Evolutionary conservation across 2,329 filamentous ascomycete species (phyloP), one percentile per base, ranked within the genome.

Genomic region (Paraconiothyrium brasiliense): DNA sequence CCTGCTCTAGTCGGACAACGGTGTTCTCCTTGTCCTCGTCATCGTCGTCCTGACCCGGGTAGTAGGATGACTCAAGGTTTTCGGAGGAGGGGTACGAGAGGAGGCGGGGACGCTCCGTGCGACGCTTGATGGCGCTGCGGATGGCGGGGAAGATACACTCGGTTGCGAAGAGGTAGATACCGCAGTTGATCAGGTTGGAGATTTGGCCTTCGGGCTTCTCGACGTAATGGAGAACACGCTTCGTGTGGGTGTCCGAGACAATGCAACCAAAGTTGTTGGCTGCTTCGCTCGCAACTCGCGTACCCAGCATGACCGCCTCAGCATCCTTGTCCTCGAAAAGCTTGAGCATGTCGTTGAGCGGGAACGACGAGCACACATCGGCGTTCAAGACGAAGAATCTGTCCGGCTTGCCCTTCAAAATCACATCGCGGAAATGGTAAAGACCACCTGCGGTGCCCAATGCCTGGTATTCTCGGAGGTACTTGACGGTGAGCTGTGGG

Each of bases 391-490:
- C 95, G 79, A 99, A 97, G 83, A 98, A 92, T 74, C 93, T 90
- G 80, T 97, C 94, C 43, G 95, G 95, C 67, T 90, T 89, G 76
- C 94, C 94, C 85, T 97, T 98, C 79, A 98, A 89, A 77, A 99
- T 98, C 68, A 93, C 93, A 87, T 99, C 95, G 78, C 95, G 93
- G 89, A 99, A 98, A 84, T 98, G 95, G 86, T 98, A 99, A 49
- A 99, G 88, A 64, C 95, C 95, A 71, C 95, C 95, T 34, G 95
- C 95, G 14, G 95, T 98, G 77, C 95, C 95, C 65, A 99, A 84
- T 61, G 95, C 94, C 81, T 97, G 91, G 84, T 99, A 99, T 85
- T 99, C 95, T 77, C 95, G 92, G 57, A 99, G 88, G 83, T 99
- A 99, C 80, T 94, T 93, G 82, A 98, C 93, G 72, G 89, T 89